phyloP scores from a whole-genome alignment of 2,329 filamentous ascomycete genomes.

The Penicillium carneum region DNA sequence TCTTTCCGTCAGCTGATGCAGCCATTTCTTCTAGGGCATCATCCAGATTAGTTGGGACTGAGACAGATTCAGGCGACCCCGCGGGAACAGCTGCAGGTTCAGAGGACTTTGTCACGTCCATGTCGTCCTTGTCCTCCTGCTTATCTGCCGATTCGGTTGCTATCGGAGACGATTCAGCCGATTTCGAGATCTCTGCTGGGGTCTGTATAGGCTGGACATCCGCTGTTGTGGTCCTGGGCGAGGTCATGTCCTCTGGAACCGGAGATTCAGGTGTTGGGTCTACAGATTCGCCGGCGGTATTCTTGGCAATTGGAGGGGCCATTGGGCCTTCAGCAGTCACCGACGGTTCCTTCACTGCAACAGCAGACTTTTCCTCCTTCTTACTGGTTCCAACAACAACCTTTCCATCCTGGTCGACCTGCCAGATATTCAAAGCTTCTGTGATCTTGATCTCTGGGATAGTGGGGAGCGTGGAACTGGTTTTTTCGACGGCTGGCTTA shows the following conservation, averaged over 20 bases:
- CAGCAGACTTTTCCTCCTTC: constrained; percentile 26
- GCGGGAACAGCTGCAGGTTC: constrained; percentile 2
- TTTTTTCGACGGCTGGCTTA: constrained; percentile 68
- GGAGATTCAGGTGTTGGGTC: constrained; percentile 38
- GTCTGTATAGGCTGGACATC: constrained; percentile 15
- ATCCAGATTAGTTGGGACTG: constrained; percentile 28
- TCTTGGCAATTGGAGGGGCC: constrained; percentile 45
- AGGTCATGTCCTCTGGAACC: constrained; percentile 17
- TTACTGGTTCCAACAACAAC: constrained; percentile 40
- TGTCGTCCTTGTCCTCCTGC: constrained; percentile 5
- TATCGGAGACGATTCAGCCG: constrained; percentile 3
- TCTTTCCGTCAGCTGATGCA: constrained; percentile 40
- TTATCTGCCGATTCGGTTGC: neutral
- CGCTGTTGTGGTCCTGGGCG: constrained; percentile 8
- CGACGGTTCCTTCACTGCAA: constrained; percentile 16
- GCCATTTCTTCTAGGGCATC: constrained; percentile 34
- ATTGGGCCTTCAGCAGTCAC: constrained; percentile 29
- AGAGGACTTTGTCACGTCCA: constrained; percentile 7
- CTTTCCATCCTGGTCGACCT: constrained; percentile 45
- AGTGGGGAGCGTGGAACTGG: constrained; percentile 48
- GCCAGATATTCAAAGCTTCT: constrained; percentile 52
- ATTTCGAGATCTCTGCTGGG: constrained; percentile 1
- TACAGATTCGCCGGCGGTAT: constrained; percentile 45
- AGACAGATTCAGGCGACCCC: constrained; percentile 16
- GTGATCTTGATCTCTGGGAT: constrained; percentile 51